Conservation (phyloP, 192 early-diverging fungal genomes). For the Coemansia sp. region DNA sequence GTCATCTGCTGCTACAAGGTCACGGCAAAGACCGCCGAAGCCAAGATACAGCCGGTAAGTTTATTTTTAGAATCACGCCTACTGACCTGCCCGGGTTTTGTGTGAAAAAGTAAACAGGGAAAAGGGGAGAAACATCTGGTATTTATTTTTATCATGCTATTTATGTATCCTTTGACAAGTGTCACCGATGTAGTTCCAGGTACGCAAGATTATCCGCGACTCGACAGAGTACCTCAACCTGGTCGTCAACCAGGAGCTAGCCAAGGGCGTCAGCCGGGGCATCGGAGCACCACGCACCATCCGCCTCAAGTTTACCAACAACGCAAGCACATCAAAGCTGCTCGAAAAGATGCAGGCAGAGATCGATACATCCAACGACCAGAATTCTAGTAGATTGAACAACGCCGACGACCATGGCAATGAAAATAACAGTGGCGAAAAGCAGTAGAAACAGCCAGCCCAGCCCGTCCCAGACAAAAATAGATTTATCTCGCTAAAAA, state of each 20-base stretch:
- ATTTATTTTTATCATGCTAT: conserved; percentile 3
- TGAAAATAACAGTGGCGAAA: background rate
- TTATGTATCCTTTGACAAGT: background rate
- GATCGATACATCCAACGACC: conserved; percentile 5
- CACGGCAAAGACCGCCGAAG: conserved; percentile 14
- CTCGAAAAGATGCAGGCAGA: conserved; percentile 24
- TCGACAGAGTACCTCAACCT: conserved; percentile 40
- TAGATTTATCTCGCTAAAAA: background rate
- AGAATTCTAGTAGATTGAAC: background rate
- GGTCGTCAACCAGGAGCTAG: conserved; percentile 43
- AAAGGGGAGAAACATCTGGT: no score
- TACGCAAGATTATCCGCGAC: conserved; percentile 40
- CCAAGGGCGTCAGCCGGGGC: conserved; percentile 13
- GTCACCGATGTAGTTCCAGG: conserved; percentile 23
- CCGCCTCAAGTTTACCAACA: conserved; percentile 29
- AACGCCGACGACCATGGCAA: background rate
- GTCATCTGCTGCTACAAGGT: conserved; percentile 46
- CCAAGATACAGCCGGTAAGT: conserved; percentile 25
- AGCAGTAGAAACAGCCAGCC: background rate
- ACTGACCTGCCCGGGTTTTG: no score
- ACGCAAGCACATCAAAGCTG: conserved; percentile 24
- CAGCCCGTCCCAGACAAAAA: no score
- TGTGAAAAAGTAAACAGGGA: background rate
- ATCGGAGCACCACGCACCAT: conserved; percentile 22
- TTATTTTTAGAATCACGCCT: conserved; percentile 9